Conservation (phyloP, 768 basidiomycete species). For the Amanita jacksonii region DNA sequence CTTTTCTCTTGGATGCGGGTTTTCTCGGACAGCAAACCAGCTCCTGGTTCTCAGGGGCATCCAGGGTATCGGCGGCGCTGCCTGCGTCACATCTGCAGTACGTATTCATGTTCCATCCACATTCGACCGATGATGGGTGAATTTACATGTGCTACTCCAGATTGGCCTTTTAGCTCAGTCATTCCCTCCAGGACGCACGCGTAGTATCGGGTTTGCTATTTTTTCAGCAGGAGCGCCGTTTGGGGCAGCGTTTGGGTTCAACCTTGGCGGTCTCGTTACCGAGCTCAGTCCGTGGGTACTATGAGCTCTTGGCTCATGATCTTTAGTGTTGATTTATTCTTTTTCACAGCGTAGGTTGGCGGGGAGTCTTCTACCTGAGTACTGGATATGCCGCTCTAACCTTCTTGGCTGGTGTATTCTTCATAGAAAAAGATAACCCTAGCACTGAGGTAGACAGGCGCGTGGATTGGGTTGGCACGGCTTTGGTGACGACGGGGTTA, state of each 20-base stretch:
- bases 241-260: constrained; percentile 62
- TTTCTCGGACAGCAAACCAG: constrained; percentile 35
- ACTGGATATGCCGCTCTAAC: constrained; percentile 47
- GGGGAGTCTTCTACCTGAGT: constrained; percentile 49
- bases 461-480: constrained; percentile 73
- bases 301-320: not conserved
- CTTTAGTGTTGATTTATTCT: not conserved
- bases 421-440: constrained; percentile 50
- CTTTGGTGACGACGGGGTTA: constrained; percentile 51
- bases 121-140: not conserved
- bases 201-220: constrained; percentile 72
- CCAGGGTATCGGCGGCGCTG: constrained; percentile 72
- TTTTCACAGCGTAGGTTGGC: constrained; percentile 11
- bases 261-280: constrained; percentile 63
- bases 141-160: constrained; percentile 20
- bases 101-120: not conserved
- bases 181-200: constrained; percentile 48
- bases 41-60: constrained; percentile 52
- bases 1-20: constrained; percentile 57
- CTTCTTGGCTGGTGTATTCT: constrained; percentile 42
- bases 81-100: constrained; percentile 64
- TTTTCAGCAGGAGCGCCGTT: constrained; percentile 83
- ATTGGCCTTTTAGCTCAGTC: constrained; percentile 75
- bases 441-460: constrained; percentile 32
- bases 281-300: constrained; percentile 33